phyloP scores from a whole-genome alignment of 1,284 basidiomycete genomes.

The Austroboletus rostrupii region DNA sequence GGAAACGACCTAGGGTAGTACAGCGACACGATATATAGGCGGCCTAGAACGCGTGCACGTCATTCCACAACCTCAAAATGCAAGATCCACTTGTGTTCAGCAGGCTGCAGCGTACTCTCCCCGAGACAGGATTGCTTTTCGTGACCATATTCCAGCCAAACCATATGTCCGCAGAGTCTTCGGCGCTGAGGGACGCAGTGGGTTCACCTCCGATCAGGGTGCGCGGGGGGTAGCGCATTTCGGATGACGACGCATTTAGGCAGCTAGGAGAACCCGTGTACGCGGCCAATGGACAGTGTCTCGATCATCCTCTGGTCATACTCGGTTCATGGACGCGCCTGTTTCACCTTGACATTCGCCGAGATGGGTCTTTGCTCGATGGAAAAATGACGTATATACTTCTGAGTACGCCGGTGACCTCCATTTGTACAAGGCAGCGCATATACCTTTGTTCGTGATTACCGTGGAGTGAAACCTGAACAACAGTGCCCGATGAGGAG shows the following conservation, averaged over 20 bases:
- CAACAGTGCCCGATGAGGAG: conserved; percentile 18
- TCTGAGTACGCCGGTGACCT: conserved; percentile 12
- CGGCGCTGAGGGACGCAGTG: not conserved
- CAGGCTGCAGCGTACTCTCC: conserved; percentile 11
- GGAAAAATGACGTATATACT: conserved; percentile 6
- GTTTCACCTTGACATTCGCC: conserved; percentile 12
- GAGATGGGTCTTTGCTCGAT: conserved; percentile 14
- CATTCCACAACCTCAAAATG: conserved; percentile 10
- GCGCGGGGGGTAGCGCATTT: conserved; percentile 12
- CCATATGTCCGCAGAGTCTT: conserved; percentile 2
- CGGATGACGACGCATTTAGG: conserved; percentile 17
- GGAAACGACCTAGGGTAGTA: conserved; percentile 49
- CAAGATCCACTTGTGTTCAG: conserved; percentile 28
- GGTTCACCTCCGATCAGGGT: conserved; percentile 20
- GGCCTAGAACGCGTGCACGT: not conserved
- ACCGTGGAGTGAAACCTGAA: conserved; percentile 23
- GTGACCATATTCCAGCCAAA: conserved; percentile 22
- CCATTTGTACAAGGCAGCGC: not conserved
- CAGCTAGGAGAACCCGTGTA: conserved; percentile 12
- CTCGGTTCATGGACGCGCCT: not conserved
- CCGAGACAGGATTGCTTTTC: conserved; percentile 27
- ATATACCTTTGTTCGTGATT: conserved; percentile 21
- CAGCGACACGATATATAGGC: conserved; percentile 1
- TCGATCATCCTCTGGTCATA: conserved; percentile 19
- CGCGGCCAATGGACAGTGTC: conserved; percentile 22